Percentiles rank a stretch among this genome's conserved stretches.
phyloP scores from a whole-genome alignment of 2,329 filamentous ascomycete species.

The Tricladium varicosporioides region DNA sequence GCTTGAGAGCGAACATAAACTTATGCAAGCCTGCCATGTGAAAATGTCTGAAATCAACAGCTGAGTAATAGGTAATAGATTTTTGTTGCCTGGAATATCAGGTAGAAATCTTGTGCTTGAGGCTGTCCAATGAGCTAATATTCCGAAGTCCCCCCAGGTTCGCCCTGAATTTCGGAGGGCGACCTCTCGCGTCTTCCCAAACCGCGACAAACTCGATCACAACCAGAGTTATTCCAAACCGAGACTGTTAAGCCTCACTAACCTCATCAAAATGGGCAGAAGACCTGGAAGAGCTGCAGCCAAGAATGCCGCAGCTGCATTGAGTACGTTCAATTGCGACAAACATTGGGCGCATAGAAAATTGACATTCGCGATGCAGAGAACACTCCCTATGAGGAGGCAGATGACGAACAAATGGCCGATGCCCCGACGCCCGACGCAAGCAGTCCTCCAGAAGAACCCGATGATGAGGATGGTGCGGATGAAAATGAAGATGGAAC shows the following conservation, averaged over 20 bases:
- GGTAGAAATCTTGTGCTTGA: too few relatives aligned
- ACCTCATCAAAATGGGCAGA: slow-evolving; percentile 37
- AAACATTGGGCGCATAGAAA: slow-evolving; percentile 19
- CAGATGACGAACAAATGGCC: slow-evolving; percentile 45
- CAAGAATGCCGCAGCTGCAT: slow-evolving; percentile 51
- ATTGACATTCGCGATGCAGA: slow-evolving; percentile 35
- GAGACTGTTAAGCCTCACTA: background rate
- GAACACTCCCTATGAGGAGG: slow-evolving; percentile 45
- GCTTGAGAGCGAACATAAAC: too few relatives aligned
- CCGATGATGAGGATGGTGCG: slow-evolving; percentile 44
- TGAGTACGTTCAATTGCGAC: slow-evolving; percentile 42
- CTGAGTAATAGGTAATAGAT: too few relatives aligned
- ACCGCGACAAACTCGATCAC: background rate
- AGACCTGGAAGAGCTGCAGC: slow-evolving; percentile 53
- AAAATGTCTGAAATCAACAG: background rate
- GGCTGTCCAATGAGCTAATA: too few relatives aligned
- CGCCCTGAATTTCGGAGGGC: too few relatives aligned
- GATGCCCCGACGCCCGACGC: slow-evolving; percentile 36
- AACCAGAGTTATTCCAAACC: background rate
- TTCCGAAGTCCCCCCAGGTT: too few relatives aligned
- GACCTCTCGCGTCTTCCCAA: background rate
- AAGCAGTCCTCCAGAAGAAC: slow-evolving; percentile 26
- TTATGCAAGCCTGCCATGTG: background rate
- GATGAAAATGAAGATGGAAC: slow-evolving; percentile 45
- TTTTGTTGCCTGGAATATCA: too few relatives aligned